phyloP scores from a whole-genome alignment of 345 rosid genomes.

The Corymbia maculata region DNA sequence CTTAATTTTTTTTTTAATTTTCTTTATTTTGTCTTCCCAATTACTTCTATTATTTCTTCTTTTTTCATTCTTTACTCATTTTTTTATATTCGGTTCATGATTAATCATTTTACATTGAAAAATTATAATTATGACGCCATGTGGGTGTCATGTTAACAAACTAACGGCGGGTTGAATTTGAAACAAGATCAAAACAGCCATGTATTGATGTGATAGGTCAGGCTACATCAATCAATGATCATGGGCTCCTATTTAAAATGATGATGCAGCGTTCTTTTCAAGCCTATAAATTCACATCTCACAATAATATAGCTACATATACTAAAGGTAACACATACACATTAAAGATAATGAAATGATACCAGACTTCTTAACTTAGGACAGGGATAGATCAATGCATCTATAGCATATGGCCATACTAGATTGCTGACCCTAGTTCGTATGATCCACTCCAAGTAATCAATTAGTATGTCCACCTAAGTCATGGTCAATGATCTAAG shows the following conservation, averaged over 20 bases:
- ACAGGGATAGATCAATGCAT: background rate
- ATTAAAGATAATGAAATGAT: background rate
- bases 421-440: background rate
- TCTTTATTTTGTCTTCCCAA: too few species aligned
- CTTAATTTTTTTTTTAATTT: too few species aligned
- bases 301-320: background rate
- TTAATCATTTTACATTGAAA: too few species aligned
- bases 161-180: background rate
- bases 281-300: background rate
- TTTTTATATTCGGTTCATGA: rapidly evolving
- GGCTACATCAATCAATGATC: background rate
- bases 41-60: too few species aligned
- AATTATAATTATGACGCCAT: too few species aligned
- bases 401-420: background rate
- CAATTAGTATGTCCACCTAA: background rate
- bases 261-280: background rate
- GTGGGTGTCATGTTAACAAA: background rate
- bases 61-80: rapidly evolving
- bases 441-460: background rate
- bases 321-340: background rate
- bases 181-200: too few species aligned
- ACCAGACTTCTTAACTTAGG: background rate
- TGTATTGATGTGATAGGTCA: rapidly evolving
- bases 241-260: background rate
- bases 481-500: background rate